A percentile compares a stretch with the other conserved stretches of the same genome.
phyloP scores from a whole-genome alignment of 2,329 filamentous ascomycete species.

The Monilinia polystroma region DNA sequence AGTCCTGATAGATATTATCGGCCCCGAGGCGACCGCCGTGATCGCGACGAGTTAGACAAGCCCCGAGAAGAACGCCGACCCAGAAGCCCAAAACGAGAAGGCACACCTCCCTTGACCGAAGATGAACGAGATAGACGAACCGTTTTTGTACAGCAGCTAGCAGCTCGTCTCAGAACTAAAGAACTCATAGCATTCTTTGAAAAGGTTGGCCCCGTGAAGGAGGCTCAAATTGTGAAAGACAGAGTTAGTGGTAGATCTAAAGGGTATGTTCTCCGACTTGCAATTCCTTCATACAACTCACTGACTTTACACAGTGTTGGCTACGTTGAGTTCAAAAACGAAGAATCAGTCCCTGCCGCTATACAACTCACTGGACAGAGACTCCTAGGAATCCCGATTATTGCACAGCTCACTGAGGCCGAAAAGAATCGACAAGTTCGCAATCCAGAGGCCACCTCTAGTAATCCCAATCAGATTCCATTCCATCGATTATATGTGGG shows the following conservation, averaged over 20 bases:
- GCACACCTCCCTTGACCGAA: conserved; percentile 76
- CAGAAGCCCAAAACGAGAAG: conserved; percentile 47
- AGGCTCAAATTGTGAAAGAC: conserved; percentile 98
- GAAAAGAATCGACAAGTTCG: conserved; percentile 98
- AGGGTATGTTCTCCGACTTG: conserved; percentile 61
- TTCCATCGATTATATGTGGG: conserved; percentile 98
- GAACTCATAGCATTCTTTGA: conserved; percentile 95
- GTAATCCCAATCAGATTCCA: conserved; percentile 77
- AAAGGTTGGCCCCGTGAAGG: conserved; percentile 89
- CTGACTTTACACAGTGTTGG: conserved; percentile 70
- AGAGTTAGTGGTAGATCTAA: conserved; percentile 95
- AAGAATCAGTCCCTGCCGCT: conserved; percentile 89
- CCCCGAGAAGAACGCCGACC: conserved; percentile 45
- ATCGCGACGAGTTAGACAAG: conserved; percentile 54
- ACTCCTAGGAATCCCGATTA: conserved; percentile 96
- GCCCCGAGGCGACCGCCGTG: conserved; percentile 47
- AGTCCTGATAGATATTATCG: conserved; percentile 63
- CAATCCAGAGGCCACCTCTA: conserved; percentile 66
- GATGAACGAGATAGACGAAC: conserved; percentile 96
- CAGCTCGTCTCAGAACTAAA: conserved; percentile 85
- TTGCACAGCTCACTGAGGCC: conserved; percentile 96
- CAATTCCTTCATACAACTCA: conserved; percentile 23
- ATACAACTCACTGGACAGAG: conserved; percentile 98
- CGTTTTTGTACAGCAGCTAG: conserved; percentile 97
- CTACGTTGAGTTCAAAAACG: conserved; percentile 97